These are phyloP conservation scores for Colletotrichum simmondsii DNA, from an alignment of 2,329 filamentous ascomycete genomes.

Conservation along the genomic window DNA sequence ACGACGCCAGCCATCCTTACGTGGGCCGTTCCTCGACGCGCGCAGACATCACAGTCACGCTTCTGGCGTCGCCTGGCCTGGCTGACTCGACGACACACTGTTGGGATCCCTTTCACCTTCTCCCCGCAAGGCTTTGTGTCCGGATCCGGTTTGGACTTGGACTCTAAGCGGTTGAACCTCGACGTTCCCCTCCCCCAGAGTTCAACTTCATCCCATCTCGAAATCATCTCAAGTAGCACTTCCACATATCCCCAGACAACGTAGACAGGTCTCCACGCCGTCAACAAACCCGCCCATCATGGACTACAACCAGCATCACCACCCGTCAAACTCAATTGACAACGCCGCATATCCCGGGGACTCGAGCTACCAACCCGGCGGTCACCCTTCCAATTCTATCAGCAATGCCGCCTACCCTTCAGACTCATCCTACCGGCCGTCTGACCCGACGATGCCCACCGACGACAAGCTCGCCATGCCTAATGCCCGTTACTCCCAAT, in stretches of 20 bases:
- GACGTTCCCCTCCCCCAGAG: not conserved
- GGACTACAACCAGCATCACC: conserved; percentile 20
- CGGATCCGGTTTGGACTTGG: not conserved
- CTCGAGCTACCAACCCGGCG: conserved; percentile 16
- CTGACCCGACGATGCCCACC: conserved; percentile 7
- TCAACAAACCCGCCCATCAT: conserved; percentile 14
- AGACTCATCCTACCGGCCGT: conserved; percentile 31
- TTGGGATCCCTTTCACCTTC: not conserved
- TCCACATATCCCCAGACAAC: not conserved
- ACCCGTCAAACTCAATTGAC: conserved; percentile 22
- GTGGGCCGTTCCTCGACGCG: not conserved
- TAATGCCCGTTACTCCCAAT: conserved; percentile 30
- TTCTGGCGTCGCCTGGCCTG: not conserved
- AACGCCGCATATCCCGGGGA: conserved; percentile 22
- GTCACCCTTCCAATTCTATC: conserved; percentile 26
- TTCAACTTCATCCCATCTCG: not conserved
- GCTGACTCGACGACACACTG: not conserved
- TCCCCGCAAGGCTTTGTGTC: not conserved
- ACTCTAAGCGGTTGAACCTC: not conserved
- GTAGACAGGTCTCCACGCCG: not conserved
- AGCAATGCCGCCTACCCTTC: conserved; percentile 33
- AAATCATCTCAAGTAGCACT: not conserved
- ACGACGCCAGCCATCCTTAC: not conserved
- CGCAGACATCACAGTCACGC: not conserved
- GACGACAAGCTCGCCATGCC: conserved; percentile 33